phyloP scores from a whole-genome alignment of 1,284 basidiomycete genomes.

The Ganoderma multipileum region DNA sequence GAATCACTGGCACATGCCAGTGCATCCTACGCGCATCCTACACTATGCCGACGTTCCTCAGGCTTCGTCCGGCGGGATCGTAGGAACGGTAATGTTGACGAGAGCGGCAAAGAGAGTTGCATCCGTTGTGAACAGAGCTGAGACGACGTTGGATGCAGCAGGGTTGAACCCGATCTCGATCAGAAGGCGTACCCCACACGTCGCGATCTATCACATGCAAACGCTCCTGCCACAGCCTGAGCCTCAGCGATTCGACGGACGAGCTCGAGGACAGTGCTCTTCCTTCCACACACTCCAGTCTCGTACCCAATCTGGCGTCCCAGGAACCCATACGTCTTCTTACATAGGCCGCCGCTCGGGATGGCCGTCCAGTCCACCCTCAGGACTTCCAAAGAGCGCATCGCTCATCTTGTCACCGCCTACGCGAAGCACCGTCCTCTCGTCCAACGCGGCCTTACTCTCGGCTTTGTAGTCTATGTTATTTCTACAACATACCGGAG shows the following conservation, averaged over 20 bases:
- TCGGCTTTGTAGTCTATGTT: slow-evolving; percentile 69
- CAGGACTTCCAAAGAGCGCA: slow-evolving; percentile 35
- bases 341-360: neutral
- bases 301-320: neutral
- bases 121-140: too few species aligned
- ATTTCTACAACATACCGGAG: slow-evolving; percentile 64
- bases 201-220: slow-evolving; percentile 16
- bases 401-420: slow-evolving; percentile 51
- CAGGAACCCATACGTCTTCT: neutral
- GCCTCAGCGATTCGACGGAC: neutral
- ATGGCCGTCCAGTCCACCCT: slow-evolving; percentile 42
- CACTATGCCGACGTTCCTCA: too few species aligned
- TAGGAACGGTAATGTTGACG: neutral
- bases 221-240: neutral
- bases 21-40: too few species aligned
- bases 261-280: neutral
- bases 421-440: slow-evolving; percentile 72
- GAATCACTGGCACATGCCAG: too few species aligned
- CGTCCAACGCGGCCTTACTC: slow-evolving; percentile 73
- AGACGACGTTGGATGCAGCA: neutral
- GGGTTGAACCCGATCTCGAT: slow-evolving; percentile 5
- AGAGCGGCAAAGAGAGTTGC: neutral
- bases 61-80: neutral
- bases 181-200: slow-evolving; percentile 1
- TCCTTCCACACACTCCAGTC: neutral